Evolutionary conservation across 306 rosid species (phyloP), one percentile per base, ranked within the genome.

Genomic region (Urtica urens): DNA sequence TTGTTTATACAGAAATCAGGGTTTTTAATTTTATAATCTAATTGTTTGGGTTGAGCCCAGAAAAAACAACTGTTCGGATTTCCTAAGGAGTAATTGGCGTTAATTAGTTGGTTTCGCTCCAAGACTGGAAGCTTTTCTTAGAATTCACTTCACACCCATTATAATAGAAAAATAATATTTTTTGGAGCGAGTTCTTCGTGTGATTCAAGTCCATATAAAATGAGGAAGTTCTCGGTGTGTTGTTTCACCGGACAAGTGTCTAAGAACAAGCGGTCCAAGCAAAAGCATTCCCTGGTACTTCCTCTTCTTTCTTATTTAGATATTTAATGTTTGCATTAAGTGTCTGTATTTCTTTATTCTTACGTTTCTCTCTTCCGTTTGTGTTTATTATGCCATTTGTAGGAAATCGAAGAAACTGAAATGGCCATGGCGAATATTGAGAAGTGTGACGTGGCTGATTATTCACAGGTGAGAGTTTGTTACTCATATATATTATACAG

Each of bases 101-200:
- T 60, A 35, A 60, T 71, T 62, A 58, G 75, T 68, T 52, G 41
- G 74, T 45, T 54, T 22, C 35, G 57, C 23, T 12, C 20, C 18
- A 57, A 67, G 75, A 15, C n/a, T 10, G 44, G 79, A 70, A 74
- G 48, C 60, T 41, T 75, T 67, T 70, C 92, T 40, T 82, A 57
- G 77, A 70, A 67, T 75, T 72, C 71, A 87, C 92, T 77, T 64
- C 3, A 69, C 71, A n/a, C n/a, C n/a, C n/a, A n/a, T n/a, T n/a
- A n/a, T n/a, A n/a, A 78, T 50, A 28, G 33, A 28, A 10, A 28
- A 28, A 28, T 4, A 35, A 35, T 3, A 35, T 10, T 14, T 4
- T 4, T 13, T 9, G 0, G 40, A 35, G 40, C 11, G 40, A 35
- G 40, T 35, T 35, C n/a, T n/a, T n/a, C 53, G 38, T 43, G 49